Conservation (phyloP, 345 rosid genomes). For the Gossypium bickii region DNA sequence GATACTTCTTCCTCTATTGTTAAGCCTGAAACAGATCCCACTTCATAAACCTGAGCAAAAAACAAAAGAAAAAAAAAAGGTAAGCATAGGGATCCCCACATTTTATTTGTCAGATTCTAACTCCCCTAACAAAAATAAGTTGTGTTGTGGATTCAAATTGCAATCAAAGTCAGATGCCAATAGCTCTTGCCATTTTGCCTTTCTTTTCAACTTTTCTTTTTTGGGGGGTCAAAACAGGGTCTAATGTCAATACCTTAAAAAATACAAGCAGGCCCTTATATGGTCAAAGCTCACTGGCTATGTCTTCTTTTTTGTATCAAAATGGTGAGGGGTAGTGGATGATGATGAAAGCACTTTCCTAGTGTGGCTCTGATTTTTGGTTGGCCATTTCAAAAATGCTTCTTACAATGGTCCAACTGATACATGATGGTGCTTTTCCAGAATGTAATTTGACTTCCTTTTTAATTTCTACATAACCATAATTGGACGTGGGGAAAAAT, state of each 20-base stretch:
- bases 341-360: slow-evolving; percentile 56
- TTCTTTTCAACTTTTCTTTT: slow-evolving; percentile 22
- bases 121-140: not conserved
- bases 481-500: slow-evolving; percentile 2
- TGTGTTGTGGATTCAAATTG: slow-evolving; percentile 37
- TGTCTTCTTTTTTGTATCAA: slow-evolving; percentile 33
- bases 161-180: slow-evolving; percentile 67
- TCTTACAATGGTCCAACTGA: slow-evolving; percentile 14
- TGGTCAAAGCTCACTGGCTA: slow-evolving; percentile 60
- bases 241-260: slow-evolving; percentile 41
- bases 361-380: slow-evolving; percentile 44
- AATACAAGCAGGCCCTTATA: slow-evolving; percentile 26
- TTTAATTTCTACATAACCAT: slow-evolving; percentile 21
- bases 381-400: slow-evolving; percentile 20
- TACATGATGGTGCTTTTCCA: slow-evolving; percentile 23
- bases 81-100: slow-evolving; percentile 29
- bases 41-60: slow-evolving; percentile 35
- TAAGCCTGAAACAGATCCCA: slow-evolving; percentile 74
- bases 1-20: slow-evolving; percentile 67
- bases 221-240: slow-evolving; percentile 27
- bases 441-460: slow-evolving; percentile 30
- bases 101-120: not conserved
- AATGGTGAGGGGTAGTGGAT: slow-evolving; percentile 56
- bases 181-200: slow-evolving; percentile 27
- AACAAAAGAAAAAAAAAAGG: slow-evolving; percentile 9